Conservation (phyloP, 176 grass and related monocot species). For the Microstegium vimineum region DNA sequence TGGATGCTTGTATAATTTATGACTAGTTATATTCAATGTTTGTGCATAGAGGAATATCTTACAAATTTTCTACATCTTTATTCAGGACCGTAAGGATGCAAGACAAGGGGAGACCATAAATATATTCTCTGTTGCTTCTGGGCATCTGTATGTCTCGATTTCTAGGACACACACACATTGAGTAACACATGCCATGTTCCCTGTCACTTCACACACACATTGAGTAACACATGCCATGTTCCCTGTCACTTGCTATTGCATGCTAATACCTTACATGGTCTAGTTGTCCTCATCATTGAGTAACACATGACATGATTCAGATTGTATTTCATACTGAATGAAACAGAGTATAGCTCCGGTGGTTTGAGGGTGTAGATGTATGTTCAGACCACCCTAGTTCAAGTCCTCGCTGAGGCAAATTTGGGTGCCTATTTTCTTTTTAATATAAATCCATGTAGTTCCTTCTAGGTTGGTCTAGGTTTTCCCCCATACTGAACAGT, state of each 20-base stretch:
- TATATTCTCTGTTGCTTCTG: conserved; percentile 99
- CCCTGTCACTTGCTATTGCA: neutral
- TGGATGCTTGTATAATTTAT: conserved; percentile 15
- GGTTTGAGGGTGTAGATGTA: neutral
- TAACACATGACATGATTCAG: neutral
- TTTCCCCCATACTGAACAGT: neutral
- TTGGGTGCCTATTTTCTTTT: neutral
- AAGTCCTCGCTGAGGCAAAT: neutral
- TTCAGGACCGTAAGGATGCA: conserved; percentile 65
- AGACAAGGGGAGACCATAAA: conserved; percentile 91
- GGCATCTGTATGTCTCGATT: conserved; percentile 84
- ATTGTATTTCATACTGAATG: neutral
- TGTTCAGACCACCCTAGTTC: neutral
- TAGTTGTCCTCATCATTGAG: neutral
- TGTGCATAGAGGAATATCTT: conserved; percentile 15
- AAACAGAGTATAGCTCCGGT: neutral
- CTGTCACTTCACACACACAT: no score
- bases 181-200: no score
- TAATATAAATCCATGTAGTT: neutral
- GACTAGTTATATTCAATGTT: neutral
- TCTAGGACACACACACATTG: no score
- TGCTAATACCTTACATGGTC: neutral
- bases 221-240: conserved; percentile 28
- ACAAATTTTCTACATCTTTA: conserved; percentile 21
- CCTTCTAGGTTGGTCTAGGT: neutral